Evolutionary conservation across 176 grass and related monocot genomes (phyloP), one percentile per base, ranked within the genome.

Genomic region (Neostapfia colusana): DNA sequence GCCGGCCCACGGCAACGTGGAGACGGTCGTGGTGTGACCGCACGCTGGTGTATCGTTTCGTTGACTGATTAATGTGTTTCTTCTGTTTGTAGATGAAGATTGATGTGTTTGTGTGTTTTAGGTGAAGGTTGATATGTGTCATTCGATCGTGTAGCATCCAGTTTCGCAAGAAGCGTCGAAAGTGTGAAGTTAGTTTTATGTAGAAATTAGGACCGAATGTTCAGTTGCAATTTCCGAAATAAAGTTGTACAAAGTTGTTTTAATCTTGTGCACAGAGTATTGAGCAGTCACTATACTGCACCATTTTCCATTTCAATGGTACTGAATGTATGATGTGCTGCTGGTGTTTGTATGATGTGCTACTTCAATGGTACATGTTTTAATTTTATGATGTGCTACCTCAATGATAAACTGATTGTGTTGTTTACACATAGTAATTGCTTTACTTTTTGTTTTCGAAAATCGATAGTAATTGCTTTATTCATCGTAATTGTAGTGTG

Each of bases 11-110:
- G 79, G 83, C 7, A 87, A 35, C 75, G 77, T 83, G 16, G 70
- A 78, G 18, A 67, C 80, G 0, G 81, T 83, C 3, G 81, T 65
- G 3, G 72, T 85, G 40, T 96, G 68, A 86, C 46, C 16, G 48
- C 48, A 44, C 14, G 8, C 27, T 24, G 4, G 1, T n/a, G 0
- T 7, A 12, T 41, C n/a, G 3, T 1, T 7, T 60, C 0, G 15
- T 61, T 27, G 0, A 3, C 10, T 50, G 1, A 18, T 50, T 50
- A 18, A 18, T 17, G 38, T 40, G 38, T 17, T 5, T 18, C 5
- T 5, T 50, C 16, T 50, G 48, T 15, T 18, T 6, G 3, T 50
- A 50, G 48, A 50, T 50, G 48, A 17, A 55, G 7, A 55, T 23
- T 21, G 48, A 50, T 50, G 48, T 50, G 48, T 50, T 3, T 55